Evolutionary conservation across 1,139 yeast species (phyloP).

Genomic region (Taphrina betulina): DNA sequence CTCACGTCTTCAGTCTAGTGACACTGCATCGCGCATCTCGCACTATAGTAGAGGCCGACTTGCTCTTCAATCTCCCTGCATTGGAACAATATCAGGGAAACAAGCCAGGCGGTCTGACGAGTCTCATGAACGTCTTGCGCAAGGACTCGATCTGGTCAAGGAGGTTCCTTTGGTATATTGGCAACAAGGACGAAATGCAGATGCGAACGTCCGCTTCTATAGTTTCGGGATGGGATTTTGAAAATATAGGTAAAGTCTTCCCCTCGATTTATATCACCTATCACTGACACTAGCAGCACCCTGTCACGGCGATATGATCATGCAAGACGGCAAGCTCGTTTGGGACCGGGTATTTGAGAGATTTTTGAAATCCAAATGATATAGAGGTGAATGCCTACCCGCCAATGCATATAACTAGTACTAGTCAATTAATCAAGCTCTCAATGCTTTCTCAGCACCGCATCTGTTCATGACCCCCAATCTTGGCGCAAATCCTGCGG

Average conservation of each 20-base stretch:
- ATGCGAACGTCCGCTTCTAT: slow-evolving; percentile 13
- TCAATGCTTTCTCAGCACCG: no score
- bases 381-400: no score
- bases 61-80: slow-evolving; percentile 54
- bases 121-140: slow-evolving; percentile 5
- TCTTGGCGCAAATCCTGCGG: slow-evolving; percentile 18
- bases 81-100: slow-evolving; percentile 50
- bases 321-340: slow-evolving; percentile 38
- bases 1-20: no score
- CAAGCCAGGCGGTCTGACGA: slow-evolving; percentile 10
- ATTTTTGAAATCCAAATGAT: not conserved
- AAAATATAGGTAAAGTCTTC: slow-evolving; percentile 6
- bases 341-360: slow-evolving; percentile 28
- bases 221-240: slow-evolving; percentile 2
- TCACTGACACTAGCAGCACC: slow-evolving; percentile 45
- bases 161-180: slow-evolving; percentile 15
- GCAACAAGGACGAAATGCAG: not conserved
- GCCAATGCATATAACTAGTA: no score
- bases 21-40: slow-evolving; percentile 42
- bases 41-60: slow-evolving; percentile 57
- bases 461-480: no score
- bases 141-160: slow-evolving; percentile 6
- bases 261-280: slow-evolving; percentile 40
- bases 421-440: no score
- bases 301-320: slow-evolving; percentile 61